Evolutionary conservation across 129 eudicot species (phyloP).

Genomic region (Flaveria trinervia): DNA sequence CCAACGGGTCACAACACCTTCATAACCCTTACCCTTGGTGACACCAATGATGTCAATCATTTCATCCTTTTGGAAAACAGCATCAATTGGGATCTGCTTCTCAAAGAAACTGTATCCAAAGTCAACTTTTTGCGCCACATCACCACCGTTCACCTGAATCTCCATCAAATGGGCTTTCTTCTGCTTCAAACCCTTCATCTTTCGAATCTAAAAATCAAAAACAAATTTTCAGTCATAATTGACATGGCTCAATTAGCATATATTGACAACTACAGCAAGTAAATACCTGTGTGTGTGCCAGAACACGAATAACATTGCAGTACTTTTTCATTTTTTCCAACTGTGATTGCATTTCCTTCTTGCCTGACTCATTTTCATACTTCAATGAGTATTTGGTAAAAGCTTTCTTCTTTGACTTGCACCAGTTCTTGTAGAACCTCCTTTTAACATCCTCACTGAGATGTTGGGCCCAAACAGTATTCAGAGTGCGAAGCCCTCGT

Average conservation of each 20-base stretch:
- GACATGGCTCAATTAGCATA: neutral
- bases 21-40: conserved; percentile 69
- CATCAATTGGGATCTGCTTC: conserved; percentile 62
- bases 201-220: conserved; percentile 42
- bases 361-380: conserved; percentile 47
- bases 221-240: neutral
- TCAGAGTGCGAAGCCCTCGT: conserved; percentile 58
- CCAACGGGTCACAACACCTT: conserved; percentile 75
- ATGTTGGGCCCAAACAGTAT: conserved; percentile 66
- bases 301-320: conserved; percentile 57
- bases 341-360: conserved; percentile 53
- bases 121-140: conserved; percentile 54
- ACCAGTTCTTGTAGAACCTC: conserved; percentile 63
- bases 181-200: conserved; percentile 67
- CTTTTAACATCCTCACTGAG: conserved; percentile 59
- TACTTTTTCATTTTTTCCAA: conserved; percentile 63
- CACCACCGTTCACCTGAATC: conserved; percentile 63
- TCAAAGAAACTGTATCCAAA: conserved; percentile 53
- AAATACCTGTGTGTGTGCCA: conserved; percentile 63
- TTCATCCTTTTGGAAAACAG: conserved; percentile 64
- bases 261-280: neutral
- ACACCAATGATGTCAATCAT: conserved; percentile 70
- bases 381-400: conserved; percentile 47
- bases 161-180: conserved; percentile 69
- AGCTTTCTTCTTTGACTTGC: conserved; percentile 60